Percentiles rank a stretch among this genome's conserved stretches.
Conservation (phyloP, 345 rosid species). For the Excoecaria agallocha region DNA sequence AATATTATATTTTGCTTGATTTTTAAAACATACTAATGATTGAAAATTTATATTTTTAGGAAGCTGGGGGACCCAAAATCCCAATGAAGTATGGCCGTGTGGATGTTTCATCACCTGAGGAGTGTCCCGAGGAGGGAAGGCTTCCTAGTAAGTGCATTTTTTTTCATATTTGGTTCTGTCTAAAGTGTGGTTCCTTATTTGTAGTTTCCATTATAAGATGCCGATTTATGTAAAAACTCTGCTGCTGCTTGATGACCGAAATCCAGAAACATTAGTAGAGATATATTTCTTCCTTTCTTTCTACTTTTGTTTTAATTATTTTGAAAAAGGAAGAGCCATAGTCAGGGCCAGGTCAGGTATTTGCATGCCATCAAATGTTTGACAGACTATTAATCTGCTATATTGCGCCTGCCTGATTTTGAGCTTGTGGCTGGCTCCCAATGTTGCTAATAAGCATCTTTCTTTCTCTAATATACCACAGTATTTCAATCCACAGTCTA, state of each 20-base stretch:
- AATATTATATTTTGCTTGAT: slow-evolving; percentile 1
- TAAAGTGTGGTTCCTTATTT: background rate
- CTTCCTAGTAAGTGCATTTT: slow-evolving; percentile 73
- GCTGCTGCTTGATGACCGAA: slow-evolving; percentile 8
- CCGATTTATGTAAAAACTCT: background rate
- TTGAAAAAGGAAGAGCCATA: background rate
- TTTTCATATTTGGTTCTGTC: background rate
- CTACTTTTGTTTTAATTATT: no score
- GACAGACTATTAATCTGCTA: background rate
- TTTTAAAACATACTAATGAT: slow-evolving; percentile 21
- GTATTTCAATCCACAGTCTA: background rate
- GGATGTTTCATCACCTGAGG: slow-evolving; percentile 64
- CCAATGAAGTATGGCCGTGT: slow-evolving; percentile 96
- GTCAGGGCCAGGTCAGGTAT: background rate
- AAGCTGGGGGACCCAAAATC: slow-evolving; percentile 88
- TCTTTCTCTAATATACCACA: background rate
- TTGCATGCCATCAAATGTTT: background rate
- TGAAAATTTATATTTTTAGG: slow-evolving; percentile 41
- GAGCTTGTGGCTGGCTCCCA: background rate
- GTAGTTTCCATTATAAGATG: background rate
- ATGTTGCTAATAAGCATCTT: background rate
- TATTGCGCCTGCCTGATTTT: slow-evolving; percentile 5
- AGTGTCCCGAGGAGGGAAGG: slow-evolving; percentile 97
- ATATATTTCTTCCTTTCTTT: background rate
- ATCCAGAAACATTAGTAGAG: background rate